Conservation (phyloP, 192 early-diverging fungal species). For the Coemansia sp. region DNA sequence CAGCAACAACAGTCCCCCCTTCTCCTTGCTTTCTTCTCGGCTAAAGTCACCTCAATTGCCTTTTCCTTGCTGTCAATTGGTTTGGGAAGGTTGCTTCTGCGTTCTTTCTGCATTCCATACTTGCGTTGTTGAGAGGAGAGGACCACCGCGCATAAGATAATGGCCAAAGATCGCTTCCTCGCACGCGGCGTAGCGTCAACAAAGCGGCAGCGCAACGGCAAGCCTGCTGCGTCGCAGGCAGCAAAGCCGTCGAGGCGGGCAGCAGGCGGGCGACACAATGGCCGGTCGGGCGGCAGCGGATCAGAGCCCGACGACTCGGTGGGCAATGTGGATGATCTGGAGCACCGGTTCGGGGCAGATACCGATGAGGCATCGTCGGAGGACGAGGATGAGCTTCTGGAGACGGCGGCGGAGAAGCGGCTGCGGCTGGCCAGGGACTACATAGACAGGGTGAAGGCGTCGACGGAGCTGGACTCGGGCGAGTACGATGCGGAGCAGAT, state of each 20-base stretch:
- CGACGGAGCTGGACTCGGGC: slow-evolving; percentile 50
- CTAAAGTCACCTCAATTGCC: too few species aligned
- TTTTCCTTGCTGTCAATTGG: too few species aligned
- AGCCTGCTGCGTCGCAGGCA: neutral
- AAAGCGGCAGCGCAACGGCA: slow-evolving; percentile 35
- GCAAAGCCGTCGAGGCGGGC: too few species aligned
- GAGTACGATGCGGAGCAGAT: slow-evolving; percentile 90
- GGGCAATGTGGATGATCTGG: slow-evolving; percentile 29
- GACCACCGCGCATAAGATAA: too few species aligned
- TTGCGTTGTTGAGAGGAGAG: too few species aligned
- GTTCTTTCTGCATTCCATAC: too few species aligned
- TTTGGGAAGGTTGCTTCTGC: too few species aligned
- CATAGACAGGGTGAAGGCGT: slow-evolving; percentile 65
- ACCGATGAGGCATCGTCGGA: slow-evolving; percentile 23
- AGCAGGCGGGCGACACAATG: neutral
- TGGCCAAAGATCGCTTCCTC: slow-evolving; percentile 42
- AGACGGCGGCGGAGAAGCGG: slow-evolving; percentile 90
- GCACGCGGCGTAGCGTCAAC: slow-evolving; percentile 29
- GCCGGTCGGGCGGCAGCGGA: neutral
- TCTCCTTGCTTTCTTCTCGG: too few species aligned
- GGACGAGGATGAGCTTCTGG: slow-evolving; percentile 63
- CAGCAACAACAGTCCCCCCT: too few species aligned
- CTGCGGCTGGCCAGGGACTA: slow-evolving; percentile 91
- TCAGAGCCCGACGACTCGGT: slow-evolving; percentile 15
- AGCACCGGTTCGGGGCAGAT: slow-evolving; percentile 23